These are phyloP conservation scores for Naganishia vaughanmartiniae DNA, from an alignment of 768 basidiomycete species.

Conservation along the genomic window DNA sequence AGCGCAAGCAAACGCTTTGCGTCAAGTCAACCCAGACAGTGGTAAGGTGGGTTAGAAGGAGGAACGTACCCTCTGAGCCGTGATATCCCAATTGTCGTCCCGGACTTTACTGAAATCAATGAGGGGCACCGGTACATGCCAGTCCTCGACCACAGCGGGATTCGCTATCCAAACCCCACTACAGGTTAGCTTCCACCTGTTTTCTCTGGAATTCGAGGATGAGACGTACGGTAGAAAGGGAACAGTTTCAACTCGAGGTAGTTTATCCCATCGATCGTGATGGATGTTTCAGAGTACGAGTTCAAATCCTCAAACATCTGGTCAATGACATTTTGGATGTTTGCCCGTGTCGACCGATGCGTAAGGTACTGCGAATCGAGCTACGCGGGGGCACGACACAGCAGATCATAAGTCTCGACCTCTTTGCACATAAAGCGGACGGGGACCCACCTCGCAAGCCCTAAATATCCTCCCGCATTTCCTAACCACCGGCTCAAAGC, in stretches of 20 bases:
- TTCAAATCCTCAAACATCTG: constrained; percentile 96
- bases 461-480: constrained; percentile 88
- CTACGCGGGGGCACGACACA: constrained; percentile 52
- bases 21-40: background rate
- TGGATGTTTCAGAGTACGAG: constrained; percentile 93
- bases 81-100: constrained; percentile 94
- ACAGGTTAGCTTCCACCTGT: background rate
- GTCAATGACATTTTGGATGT: constrained; percentile 80
- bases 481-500: constrained; percentile 91
- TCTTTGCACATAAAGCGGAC: background rate
- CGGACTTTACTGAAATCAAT: constrained; percentile 75
- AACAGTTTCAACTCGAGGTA: constrained; percentile 94
- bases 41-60: background rate
- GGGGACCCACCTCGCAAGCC: constrained; percentile 74
- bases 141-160: constrained; percentile 81
- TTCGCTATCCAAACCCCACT: constrained; percentile 57
- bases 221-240: constrained; percentile 73
- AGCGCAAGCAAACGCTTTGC: constrained; percentile 10
- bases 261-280: constrained; percentile 82
- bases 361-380: constrained; percentile 89
- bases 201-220: background rate
- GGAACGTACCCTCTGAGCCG: constrained; percentile 70
- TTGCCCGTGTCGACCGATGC: constrained; percentile 62
- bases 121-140: constrained; percentile 90
- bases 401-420: background rate